phyloP scores from a whole-genome alignment of 139 green algal genomes.

The Picochlorum sp. region DNA sequence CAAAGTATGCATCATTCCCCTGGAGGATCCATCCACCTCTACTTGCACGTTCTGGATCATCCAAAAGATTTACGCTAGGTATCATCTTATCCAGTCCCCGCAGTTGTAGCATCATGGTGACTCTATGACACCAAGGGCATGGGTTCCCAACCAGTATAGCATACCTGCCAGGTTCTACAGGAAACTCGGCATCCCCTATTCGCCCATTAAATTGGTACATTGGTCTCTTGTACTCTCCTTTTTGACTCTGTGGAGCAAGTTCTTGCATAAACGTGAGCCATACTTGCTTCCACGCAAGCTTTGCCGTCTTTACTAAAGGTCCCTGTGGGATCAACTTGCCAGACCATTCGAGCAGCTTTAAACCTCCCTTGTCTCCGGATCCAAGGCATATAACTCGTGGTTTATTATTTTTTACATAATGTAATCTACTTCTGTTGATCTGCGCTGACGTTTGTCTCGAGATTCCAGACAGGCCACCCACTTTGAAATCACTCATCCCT shows the following conservation, averaged over 20 bases:
- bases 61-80: constrained; percentile 6
- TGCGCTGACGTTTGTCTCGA: neutral
- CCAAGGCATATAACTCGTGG: neutral
- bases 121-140: constrained; percentile 93
- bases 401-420: neutral
- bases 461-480: too few relatives aligned
- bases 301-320: constrained; percentile 55
- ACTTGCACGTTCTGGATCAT: constrained; percentile 63
- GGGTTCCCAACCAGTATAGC: constrained; percentile 85
- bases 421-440: neutral
- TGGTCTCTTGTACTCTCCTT: constrained; percentile 63
- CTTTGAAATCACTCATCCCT: too few relatives aligned
- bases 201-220: constrained; percentile 48
- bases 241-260: constrained; percentile 68
- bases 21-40: constrained; percentile 66
- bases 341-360: constrained; percentile 59
- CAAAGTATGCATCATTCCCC: constrained; percentile 31
- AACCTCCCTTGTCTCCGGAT: constrained; percentile 2
- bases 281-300: constrained; percentile 50
- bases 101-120: constrained; percentile 57
- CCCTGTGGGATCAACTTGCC: constrained; percentile 60
- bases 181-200: constrained; percentile 46
- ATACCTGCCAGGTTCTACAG: constrained; percentile 47
- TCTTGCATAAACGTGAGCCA: constrained; percentile 79
- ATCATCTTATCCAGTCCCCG: constrained; percentile 33